A percentile compares a stretch with the other conserved stretches of the same genome.
Evolutionary conservation across 495 filamentous ascomycete genomes (phyloP).

Genomic region (Penicillium dipodomyicola): DNA sequence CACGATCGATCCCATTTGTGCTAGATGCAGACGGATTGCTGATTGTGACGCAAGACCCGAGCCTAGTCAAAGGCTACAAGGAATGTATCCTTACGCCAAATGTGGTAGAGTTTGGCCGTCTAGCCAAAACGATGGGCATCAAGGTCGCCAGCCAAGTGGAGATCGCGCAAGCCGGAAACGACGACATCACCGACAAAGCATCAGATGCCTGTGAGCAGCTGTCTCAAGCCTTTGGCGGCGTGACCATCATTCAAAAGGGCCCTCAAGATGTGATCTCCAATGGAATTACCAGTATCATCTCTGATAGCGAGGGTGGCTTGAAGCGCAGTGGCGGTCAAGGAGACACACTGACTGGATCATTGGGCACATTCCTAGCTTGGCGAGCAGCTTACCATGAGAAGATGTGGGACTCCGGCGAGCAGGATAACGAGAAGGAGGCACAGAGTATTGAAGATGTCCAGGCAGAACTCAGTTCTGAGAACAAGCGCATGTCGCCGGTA

Average conservation of each 20-base stretch:
- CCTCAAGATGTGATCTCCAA: conserved; percentile 81
- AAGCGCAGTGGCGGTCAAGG: conserved; percentile 95
- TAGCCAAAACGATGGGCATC: conserved; percentile 69
- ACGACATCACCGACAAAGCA: conserved; percentile 44
- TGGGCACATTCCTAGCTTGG: conserved; percentile 88
- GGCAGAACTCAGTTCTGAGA: conserved; percentile 45
- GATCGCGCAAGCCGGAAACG: conserved; percentile 37
- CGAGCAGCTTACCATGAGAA: conserved; percentile 78
- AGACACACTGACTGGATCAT: conserved; percentile 86
- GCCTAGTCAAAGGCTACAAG: conserved; percentile 73
- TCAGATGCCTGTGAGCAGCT: conserved; percentile 66
- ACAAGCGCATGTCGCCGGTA: conserved; percentile 43
- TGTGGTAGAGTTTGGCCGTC: conserved; percentile 82
- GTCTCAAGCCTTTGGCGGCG: conserved; percentile 75
- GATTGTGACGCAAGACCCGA: conserved; percentile 71
- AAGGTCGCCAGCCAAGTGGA: conserved; percentile 47
- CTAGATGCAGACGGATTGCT: conserved; percentile 89
- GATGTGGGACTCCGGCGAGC: conserved; percentile 68
- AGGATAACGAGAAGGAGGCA: conserved; percentile 42
- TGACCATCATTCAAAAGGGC: conserved; percentile 90
- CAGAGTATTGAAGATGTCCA: conserved; percentile 40
- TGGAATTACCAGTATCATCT: conserved; percentile 68
- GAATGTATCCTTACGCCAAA: conserved; percentile 93
- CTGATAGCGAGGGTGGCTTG: conserved; percentile 72
- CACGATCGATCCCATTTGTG: conserved; percentile 73